Evolutionary conservation across 305 asterid genomes (phyloP), one percentile per base, ranked within the genome.

Genomic region (Solanum hybrid): DNA sequence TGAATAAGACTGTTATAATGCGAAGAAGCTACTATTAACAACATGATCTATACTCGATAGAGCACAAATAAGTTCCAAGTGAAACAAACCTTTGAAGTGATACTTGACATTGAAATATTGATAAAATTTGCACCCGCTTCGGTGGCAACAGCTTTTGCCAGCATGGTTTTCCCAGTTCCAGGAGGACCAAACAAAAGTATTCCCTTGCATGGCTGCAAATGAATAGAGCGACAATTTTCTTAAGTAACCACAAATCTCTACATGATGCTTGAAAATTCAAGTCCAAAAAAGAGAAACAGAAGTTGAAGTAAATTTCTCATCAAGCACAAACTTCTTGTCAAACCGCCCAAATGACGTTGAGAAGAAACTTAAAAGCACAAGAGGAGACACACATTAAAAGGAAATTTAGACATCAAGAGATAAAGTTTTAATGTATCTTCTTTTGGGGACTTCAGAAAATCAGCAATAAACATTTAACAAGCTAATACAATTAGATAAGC

Each of bases 151-250:
- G 90, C 90, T 85, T 91, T 91, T 6, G 93, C 93, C 45, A 91
- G 93, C 93, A 91, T 91, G 24, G 93, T 91, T 79, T 91, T 91
- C 31, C 91, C 93, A n/a, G 93, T 91, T 90, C 93, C 93, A 69
- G 93, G 93, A 24, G 93, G 91, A 8, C 93, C 91, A 90, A 91
- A 91, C 72, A 91, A 77, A 88, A 91, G 93, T 69, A 91, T 91
- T 77, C 92, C 92, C 88, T 91, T 91, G 86, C 92, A 91, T 22
- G 92, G 91, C 92, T 91, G 88, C 87, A 42, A 87, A 36, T 2
- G 60, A 78, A 78, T 42, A 36, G 32, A 78, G 32, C 3, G 3
- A 36, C 12, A 8, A 60, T 17, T 36, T 78, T 78, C 84, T 34
- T 19, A 34, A 35, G 34, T 34, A 89, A 81, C 34, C 87, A 51